Base-by-base conservation (phyloP, 768 basidiomycete genomes). In the Agaricus blazei region DNA sequence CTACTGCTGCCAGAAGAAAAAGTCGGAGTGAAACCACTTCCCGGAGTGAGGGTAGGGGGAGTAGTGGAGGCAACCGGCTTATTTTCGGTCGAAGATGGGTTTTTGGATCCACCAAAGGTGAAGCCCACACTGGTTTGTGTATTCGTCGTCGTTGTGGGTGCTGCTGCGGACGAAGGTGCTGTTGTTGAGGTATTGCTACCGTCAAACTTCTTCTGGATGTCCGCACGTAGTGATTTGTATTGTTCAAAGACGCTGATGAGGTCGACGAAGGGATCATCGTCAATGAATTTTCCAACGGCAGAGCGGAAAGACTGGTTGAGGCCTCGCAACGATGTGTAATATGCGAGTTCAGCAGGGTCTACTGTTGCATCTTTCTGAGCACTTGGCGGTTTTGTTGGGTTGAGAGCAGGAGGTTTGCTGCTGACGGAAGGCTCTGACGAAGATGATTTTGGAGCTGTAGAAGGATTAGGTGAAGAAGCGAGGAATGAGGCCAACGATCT, bases 241-340 rank as follows among this genome's bases (percentile, higher is more conserved):
- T 75, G 75, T 56, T 83, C 79, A 8, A 87, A 60, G 4, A 85
- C 56, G 29, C 70, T 65, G n/a, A 77, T 69, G 9, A 88, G 64
- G 58, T 91, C 85, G n/a, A 70, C 65, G 65, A 90, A 90, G 2
- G 88, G 85, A 68, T 91, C 88, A 14, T 77, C 71, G 48, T 86
- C 80, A 23, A 88, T 72, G 23, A 81, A 78, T 56, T 79, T 77
- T 29, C 79, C 73, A 52, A 88, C 65, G 12, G 80, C 76, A n/a
- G 77, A 71, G 24, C 87, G 65, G 57, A 90, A 72, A 2, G 86
- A 87, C 34, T 78, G 68, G 62, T 91, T 91, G 41, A 91, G 75
- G 12, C 88, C 88, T 36, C 89, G 83, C n/a, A 91, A 76, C 26
- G 82, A 79, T 40, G 72, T 80, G 70, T 82, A 89, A 64, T 85